Conservation (phyloP, 2,329 filamentous ascomycete genomes). For the Malbranchea zuffiana region DNA sequence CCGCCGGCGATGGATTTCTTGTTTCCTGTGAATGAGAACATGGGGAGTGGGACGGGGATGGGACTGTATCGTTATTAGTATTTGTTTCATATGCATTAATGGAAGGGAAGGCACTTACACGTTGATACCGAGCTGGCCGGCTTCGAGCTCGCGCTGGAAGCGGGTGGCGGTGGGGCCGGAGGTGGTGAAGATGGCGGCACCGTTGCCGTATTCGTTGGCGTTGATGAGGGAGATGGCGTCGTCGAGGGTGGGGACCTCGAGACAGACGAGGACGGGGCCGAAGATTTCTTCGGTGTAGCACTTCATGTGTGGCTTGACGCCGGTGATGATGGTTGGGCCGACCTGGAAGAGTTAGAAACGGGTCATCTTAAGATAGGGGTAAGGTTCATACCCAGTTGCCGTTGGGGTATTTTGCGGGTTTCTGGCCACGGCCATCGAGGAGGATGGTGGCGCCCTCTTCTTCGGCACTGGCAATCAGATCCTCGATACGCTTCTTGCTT, state of each 20-base stretch:
- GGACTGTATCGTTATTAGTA: constrained; percentile 24
- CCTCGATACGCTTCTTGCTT: constrained; percentile 53
- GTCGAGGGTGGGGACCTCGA: constrained; percentile 49
- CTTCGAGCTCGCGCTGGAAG: constrained; percentile 57
- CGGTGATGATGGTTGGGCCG: constrained; percentile 54
- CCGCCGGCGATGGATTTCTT: constrained; percentile 90
- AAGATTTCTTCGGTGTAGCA: constrained; percentile 60
- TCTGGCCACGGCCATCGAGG: constrained; percentile 50
- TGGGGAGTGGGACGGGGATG: constrained; percentile 51
- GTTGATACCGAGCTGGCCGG: constrained; percentile 57
- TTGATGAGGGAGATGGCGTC: constrained; percentile 56
- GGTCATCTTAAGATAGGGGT: constrained; percentile 27
- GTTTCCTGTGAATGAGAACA: constrained; percentile 57
- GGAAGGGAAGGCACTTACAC: constrained; percentile 28
- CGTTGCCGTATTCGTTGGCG: constrained; percentile 56
- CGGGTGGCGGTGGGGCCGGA: constrained; percentile 49
- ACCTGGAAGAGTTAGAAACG: constrained; percentile 30
- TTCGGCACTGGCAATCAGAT: constrained; percentile 50
- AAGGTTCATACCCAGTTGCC: constrained; percentile 49
- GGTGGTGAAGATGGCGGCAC: constrained; percentile 54
- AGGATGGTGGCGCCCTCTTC: constrained; percentile 54
- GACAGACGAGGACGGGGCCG: constrained; percentile 53
- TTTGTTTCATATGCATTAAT: background rate
- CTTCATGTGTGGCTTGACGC: constrained; percentile 54
- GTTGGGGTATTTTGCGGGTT: constrained; percentile 53